Percentiles rank a stretch among this genome's conserved stretches.
Evolutionary conservation across 306 rosid genomes (phyloP).

Genomic region (Alnus rubra): DNA sequence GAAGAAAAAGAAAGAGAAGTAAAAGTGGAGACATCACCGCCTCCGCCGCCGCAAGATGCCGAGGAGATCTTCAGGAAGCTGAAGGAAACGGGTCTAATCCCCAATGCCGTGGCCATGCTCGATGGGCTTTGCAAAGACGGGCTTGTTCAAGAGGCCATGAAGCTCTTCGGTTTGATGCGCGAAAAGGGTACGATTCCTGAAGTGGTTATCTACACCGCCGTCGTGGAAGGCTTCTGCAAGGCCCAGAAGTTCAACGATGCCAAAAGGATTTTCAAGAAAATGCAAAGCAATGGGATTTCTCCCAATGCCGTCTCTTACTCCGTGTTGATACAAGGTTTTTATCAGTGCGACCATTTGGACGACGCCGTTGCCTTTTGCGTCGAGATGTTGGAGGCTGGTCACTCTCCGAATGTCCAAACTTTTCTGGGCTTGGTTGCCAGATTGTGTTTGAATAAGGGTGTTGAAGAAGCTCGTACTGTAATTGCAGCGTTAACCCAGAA

Average conservation of each 20-base stretch:
- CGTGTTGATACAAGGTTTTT: conserved; percentile 72
- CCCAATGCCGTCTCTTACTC: conserved; percentile 83
- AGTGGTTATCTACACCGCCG: conserved; percentile 87
- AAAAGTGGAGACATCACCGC: conserved; percentile 22
- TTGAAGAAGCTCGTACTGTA: conserved; percentile 59
- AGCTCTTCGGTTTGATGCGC: conserved; percentile 79
- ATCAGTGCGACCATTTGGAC: conserved; percentile 44
- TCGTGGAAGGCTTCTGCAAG: conserved; percentile 79
- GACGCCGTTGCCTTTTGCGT: conserved; percentile 67
- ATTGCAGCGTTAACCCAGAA: conserved; percentile 59
- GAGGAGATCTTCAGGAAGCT: conserved; percentile 84
- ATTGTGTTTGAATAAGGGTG: conserved; percentile 60
- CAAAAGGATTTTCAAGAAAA: conserved; percentile 76
- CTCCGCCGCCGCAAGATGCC: conserved; percentile 57
- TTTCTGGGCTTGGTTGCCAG: conserved; percentile 66
- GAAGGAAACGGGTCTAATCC: conserved; percentile 94
- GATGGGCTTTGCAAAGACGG: conserved; percentile 98
- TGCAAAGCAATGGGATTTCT: conserved; percentile 64
- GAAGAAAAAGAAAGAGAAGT: conserved; percentile 28
- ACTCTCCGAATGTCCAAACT: conserved; percentile 72
- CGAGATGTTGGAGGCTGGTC: conserved; percentile 85
- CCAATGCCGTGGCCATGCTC: conserved; percentile 94
- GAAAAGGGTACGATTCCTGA: conserved; percentile 94
- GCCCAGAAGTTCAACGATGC: conserved; percentile 79
- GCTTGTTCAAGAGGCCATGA: conserved; percentile 89